Conservation (phyloP, 1,139 yeast genomes). For the Hyphopichia khmerensis region DNA sequence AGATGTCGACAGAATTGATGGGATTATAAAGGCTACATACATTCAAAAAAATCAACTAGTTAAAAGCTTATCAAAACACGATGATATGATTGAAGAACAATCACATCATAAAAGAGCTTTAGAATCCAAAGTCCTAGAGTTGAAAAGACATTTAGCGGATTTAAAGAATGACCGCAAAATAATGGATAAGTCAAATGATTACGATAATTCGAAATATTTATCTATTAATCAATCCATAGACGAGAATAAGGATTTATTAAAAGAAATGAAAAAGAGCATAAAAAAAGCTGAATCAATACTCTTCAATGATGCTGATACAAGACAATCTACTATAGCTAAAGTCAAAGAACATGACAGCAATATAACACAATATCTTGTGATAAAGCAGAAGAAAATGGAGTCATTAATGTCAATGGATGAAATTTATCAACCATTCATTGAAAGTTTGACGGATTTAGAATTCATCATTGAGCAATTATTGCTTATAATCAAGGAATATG, state of each 20-base stretch:
- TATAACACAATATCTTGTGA: background rate
- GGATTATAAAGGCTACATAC: background rate
- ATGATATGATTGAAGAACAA: background rate
- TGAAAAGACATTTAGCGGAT: background rate
- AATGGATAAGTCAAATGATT: background rate
- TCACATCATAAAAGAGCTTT: background rate
- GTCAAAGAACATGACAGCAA: background rate
- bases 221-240: background rate
- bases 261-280: slow-evolving; percentile 9
- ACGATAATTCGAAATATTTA: background rate
- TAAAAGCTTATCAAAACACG: background rate
- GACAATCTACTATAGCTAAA: background rate
- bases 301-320: background rate
- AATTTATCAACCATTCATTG: slow-evolving; percentile 23
- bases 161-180: background rate
- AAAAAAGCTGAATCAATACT: slow-evolving; percentile 2
- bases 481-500: slow-evolving; percentile 67
- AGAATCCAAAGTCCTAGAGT: background rate
- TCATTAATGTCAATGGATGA: slow-evolving; percentile 13
- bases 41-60: background rate
- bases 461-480: slow-evolving; percentile 77
- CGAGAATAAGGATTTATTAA: slow-evolving; percentile 15
- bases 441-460: slow-evolving; percentile 57
- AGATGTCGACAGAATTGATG: background rate
- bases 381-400: slow-evolving; percentile 2